Percentiles rank a stretch among this genome's conserved stretches.
These are phyloP conservation scores for Aspergillus terreus DNA, from an alignment of 2,329 filamentous ascomycete species.

Conservation along the genomic window DNA sequence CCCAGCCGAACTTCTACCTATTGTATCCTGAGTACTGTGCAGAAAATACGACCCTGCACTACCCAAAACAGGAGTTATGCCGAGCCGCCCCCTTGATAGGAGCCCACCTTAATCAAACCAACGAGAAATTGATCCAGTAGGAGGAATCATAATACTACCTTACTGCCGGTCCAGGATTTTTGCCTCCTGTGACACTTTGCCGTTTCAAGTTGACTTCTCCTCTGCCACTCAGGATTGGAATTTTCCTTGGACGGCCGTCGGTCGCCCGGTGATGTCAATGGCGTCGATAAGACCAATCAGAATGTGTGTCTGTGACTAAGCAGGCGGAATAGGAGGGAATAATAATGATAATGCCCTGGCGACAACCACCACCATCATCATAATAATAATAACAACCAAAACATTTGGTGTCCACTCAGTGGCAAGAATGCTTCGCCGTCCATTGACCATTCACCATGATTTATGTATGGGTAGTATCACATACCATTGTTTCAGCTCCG, in stretches of 20 bases:
- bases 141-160: neutral
- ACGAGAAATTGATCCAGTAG: neutral
- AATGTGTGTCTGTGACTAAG: neutral
- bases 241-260: neutral
- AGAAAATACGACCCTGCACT: neutral
- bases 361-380: neutral
- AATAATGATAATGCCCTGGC: neutral
- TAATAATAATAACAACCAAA: neutral
- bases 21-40: neutral
- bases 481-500: constrained; percentile 8
- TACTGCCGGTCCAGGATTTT: neutral
- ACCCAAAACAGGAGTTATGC: neutral
- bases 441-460: neutral
- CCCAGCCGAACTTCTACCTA: neutral
- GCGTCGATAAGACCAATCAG: neutral
- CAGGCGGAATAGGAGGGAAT: neutral
- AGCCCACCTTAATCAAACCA: neutral
- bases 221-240: neutral
- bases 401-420: neutral
- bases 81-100: neutral
- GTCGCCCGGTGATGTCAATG: neutral
- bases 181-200: constrained; percentile 8
- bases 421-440: neutral
- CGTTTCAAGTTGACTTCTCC: constrained; percentile 14
- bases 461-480: constrained; percentile 2